Base-by-base conservation (phyloP, 179 eudicot species). In the Camellia oleifera region DNA sequence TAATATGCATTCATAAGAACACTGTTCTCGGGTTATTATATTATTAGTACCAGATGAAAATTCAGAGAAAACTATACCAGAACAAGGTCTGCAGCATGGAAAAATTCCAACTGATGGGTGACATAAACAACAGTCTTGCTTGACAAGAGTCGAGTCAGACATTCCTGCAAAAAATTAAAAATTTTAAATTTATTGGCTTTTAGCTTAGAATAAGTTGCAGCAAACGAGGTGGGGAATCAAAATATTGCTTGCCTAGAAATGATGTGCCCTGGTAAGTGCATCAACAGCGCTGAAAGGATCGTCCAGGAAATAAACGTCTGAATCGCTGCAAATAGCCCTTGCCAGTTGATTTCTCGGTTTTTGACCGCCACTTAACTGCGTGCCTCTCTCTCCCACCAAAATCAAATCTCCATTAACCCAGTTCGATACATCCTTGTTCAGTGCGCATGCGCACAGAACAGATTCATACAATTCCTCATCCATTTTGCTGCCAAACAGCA, bases 281-380 rank as follows among this genome's bases (percentile, higher is more conserved):
- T 93, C 98, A 56, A 95, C 98, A 1, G 98, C 97, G 72, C 97
- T 95, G 75, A 95, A 95, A n/a, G 98, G 98, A 82, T 95, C 98
- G 81, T 95, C 98, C 2, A 95, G 93, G 80, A 95, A 83, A 83
- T 90, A 95, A 20, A 93, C 88, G 85, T 95, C 98, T 1, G 97
- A 87, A 82, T 90, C 85, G 63, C 88, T 88, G 57, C 93, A 93
- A 2, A 95, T 78, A 5, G 97, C 97, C 77, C 98, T 88, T 52
- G 97, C 98, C 72, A 92, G 83, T 79, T 95, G 98, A 76, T 92
- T 88, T 76, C 98, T 85, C 77, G 93, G 97, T 82, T 93, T 95
- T 81, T 95, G 97, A 50, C 98, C 98, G n/a, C 98, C 98, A 68
- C 97, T 95, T 68, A 95, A 77, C 72, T 92, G 93, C 44, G 93